Conservation (phyloP, 148 eudicot genomes). For the Vaccinium myrtillus region DNA sequence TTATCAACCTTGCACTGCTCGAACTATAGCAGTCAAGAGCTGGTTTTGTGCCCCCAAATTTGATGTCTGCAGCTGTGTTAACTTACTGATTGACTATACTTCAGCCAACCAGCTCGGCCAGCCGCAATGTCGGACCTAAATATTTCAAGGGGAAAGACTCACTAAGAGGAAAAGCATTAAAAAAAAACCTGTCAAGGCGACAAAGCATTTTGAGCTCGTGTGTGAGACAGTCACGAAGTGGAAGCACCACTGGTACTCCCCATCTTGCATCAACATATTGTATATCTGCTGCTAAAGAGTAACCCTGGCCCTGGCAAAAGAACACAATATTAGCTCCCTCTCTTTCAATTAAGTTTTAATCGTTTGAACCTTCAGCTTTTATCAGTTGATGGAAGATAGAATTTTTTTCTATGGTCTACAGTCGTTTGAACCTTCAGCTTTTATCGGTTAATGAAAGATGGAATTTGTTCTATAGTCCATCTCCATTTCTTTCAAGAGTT, state of each 20-base stretch:
- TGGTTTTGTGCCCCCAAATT: constrained; percentile 24
- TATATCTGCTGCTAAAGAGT: constrained; percentile 96
- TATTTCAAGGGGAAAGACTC: too few relatives aligned
- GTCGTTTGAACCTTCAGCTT: constrained; percentile 1
- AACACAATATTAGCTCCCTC: neutral
- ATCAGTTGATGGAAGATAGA: neutral
- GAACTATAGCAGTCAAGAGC: constrained; percentile 15
- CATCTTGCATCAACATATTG: constrained; percentile 96
- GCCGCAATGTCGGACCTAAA: constrained; percentile 12
- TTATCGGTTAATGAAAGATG: neutral
- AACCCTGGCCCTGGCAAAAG: constrained; percentile 76
- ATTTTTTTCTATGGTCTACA: neutral
- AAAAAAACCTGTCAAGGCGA: constrained; percentile 18
- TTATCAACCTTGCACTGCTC: constrained; percentile 24
- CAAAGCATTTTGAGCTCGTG: constrained; percentile 82
- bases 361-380: neutral
- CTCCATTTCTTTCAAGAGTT: neutral
- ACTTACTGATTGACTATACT: constrained; percentile 19
- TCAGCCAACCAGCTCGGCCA: constrained; percentile 27
- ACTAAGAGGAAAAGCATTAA: too few relatives aligned
- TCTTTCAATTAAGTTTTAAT: neutral
- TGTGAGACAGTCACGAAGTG: constrained; percentile 83
- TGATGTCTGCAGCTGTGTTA: constrained; percentile 21
- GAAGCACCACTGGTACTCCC: constrained; percentile 83
- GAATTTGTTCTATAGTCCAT: neutral